Evolutionary conservation across 495 filamentous ascomycete species (phyloP).

Genomic region (Neurospora hispaniola): DNA sequence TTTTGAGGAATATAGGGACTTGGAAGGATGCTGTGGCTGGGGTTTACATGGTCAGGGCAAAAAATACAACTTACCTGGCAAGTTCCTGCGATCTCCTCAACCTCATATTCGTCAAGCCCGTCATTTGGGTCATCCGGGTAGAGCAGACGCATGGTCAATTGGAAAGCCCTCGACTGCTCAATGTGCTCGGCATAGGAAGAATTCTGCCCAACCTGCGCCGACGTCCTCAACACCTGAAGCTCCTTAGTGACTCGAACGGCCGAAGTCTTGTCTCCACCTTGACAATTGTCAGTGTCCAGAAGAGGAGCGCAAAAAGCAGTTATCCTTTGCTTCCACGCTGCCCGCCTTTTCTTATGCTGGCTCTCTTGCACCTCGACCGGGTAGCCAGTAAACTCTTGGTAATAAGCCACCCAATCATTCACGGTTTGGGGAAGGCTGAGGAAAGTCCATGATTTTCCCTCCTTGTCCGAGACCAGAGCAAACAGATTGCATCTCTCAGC

Average conservation of each 20-base stretch:
- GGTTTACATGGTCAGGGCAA: not conserved
- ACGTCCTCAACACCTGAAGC: not conserved
- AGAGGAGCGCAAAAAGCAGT: not conserved
- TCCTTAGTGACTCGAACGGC: not conserved
- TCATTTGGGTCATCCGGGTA: not conserved
- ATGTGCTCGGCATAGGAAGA: not conserved
- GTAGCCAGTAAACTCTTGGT: not conserved
- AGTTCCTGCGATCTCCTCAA: not conserved
- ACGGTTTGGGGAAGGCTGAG: not conserved
- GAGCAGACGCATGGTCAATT: not conserved
- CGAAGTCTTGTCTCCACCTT: not conserved
- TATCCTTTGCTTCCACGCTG: not conserved
- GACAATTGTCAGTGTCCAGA: not conserved
- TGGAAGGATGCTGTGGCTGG: not conserved
- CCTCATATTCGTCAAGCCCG: not conserved
- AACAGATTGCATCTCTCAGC: not conserved
- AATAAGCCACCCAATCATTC: not conserved
- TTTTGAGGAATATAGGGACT: not conserved
- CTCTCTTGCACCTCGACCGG: not conserved
- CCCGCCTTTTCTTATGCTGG: not conserved
- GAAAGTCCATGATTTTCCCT: not conserved
- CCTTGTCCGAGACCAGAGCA: not conserved
- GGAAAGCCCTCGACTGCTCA: not conserved
- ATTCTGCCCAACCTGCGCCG: not conserved
- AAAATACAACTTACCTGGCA: not conserved